Evolutionary conservation across 805 yeast genomes (phyloP).

Genomic region (Saccharomycopsis javanensis): DNA sequence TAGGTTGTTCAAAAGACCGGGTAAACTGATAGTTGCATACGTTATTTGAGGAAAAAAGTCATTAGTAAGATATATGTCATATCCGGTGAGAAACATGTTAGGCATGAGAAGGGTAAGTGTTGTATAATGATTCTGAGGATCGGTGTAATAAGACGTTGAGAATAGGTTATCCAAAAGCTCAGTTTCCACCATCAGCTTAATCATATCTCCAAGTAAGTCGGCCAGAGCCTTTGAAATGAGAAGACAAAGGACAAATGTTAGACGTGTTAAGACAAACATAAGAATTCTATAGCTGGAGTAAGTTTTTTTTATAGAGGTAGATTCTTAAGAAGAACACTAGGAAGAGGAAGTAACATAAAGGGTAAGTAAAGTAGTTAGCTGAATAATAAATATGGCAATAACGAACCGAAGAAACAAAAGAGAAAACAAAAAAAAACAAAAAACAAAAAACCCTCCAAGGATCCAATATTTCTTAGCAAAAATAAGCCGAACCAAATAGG

Average conservation of each 20-base stretch:
- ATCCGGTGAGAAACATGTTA: not conserved
- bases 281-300: not conserved
- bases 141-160: not conserved
- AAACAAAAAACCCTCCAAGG: no score
- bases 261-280: not conserved
- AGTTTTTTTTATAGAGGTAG: not conserved
- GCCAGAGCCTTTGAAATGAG: not conserved
- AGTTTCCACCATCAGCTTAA: not conserved
- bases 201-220: not conserved
- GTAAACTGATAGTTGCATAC: not conserved
- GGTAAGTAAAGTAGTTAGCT: not conserved
- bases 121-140: not conserved
- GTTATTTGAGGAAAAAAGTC: not conserved
- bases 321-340: no score
- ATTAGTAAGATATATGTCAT: not conserved
- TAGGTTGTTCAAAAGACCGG: not conserved
- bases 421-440: no score
- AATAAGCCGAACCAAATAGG: no score
- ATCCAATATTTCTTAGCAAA: no score
- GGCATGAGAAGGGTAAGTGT: not conserved
- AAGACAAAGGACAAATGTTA: not conserved
- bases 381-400: not conserved
- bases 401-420: no score
- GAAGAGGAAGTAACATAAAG: not conserved
- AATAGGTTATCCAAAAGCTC: not conserved